Percentiles rank a stretch among this genome's conserved stretches.
Evolutionary conservation across 2,329 filamentous ascomycete genomes (phyloP).

Genomic region (Sporothrix pseudoabietina): DNA sequence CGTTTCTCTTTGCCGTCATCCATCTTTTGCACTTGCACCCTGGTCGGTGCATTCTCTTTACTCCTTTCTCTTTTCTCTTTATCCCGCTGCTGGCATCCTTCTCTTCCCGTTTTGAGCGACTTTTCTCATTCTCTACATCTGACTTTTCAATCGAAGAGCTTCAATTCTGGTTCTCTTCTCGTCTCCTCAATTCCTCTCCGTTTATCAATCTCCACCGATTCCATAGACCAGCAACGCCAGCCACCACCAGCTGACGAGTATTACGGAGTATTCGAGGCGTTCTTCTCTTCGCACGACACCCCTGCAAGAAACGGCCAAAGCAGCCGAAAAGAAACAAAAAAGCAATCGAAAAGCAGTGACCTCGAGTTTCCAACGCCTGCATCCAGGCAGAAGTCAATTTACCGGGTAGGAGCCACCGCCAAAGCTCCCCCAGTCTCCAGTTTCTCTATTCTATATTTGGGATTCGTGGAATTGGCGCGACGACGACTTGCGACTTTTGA

Average conservation of each 20-base stretch:
- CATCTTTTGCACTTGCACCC: not conserved
- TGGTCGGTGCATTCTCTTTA: not conserved
- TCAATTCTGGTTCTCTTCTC: too few species aligned
- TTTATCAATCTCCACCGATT: not conserved
- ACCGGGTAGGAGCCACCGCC: not conserved
- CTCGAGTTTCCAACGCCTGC: not conserved
- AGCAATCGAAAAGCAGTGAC: not conserved
- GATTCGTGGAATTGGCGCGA: not conserved
- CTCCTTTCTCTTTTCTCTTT: not conserved
- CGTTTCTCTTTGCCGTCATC: not conserved
- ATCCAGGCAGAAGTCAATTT: slow-evolving; percentile 9
- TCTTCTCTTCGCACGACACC: slow-evolving; percentile 17
- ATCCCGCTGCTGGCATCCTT: slow-evolving; percentile 2
- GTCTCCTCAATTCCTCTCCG: not conserved
- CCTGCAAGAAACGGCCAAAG: not conserved
- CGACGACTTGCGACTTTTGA: not conserved
- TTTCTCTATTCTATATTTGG: not conserved
- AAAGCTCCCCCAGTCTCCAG: not conserved
- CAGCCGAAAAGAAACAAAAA: not conserved
- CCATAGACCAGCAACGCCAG: not conserved
- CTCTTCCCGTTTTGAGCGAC: slow-evolving; percentile 10
- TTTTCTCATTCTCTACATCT: not conserved
- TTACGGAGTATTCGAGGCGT: not conserved
- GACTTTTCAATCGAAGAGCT: not conserved
- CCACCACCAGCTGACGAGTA: slow-evolving; percentile 15